phyloP scores from a whole-genome alignment of 169 alveolate species.

The Plasmodium cynomolgi region DNA sequence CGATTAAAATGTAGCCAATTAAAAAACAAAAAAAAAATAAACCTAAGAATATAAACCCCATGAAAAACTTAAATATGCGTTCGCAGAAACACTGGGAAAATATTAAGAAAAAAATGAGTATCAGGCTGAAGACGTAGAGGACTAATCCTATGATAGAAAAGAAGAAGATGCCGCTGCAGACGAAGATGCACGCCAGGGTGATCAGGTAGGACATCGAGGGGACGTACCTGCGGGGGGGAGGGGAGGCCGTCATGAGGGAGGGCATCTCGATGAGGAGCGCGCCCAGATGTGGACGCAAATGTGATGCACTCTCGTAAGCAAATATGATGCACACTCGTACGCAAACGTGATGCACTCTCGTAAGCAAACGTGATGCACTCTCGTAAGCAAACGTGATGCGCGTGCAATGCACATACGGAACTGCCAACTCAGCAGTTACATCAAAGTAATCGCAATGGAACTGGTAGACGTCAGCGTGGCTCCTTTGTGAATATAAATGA shows the following conservation, averaged over 20 bases:
- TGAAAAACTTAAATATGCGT: slow-evolving; percentile 63
- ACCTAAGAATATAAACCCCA: slow-evolving; percentile 66
- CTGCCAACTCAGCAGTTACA: slow-evolving; percentile 2
- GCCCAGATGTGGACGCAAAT: neutral
- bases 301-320: neutral
- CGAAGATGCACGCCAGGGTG: slow-evolving; percentile 64
- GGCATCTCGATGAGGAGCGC: neutral
- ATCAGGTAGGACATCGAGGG: slow-evolving; percentile 73
- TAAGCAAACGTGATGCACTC: neutral
- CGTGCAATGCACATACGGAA: neutral
- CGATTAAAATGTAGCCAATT: slow-evolving; percentile 71
- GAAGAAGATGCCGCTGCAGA: slow-evolving; percentile 70
- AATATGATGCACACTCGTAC: neutral
- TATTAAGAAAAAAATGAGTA: slow-evolving; percentile 55
- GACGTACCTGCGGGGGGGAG: slow-evolving; percentile 24
- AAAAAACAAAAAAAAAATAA: slow-evolving; percentile 65
- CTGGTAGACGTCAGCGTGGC: slow-evolving; percentile 67
- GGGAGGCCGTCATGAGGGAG: neutral
- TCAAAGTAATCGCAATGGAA: slow-evolving; percentile 43
- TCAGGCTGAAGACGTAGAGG: slow-evolving; percentile 38
- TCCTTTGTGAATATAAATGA: slow-evolving; percentile 74
- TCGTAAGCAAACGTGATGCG: neutral
- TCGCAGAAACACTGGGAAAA: slow-evolving; percentile 73
- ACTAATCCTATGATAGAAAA: slow-evolving; percentile 62
- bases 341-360: neutral